Evolutionary conservation across 1,284 basidiomycete genomes (phyloP), one percentile per base, ranked within the genome.

Genomic region (Cystobasidium slooffiae): DNA sequence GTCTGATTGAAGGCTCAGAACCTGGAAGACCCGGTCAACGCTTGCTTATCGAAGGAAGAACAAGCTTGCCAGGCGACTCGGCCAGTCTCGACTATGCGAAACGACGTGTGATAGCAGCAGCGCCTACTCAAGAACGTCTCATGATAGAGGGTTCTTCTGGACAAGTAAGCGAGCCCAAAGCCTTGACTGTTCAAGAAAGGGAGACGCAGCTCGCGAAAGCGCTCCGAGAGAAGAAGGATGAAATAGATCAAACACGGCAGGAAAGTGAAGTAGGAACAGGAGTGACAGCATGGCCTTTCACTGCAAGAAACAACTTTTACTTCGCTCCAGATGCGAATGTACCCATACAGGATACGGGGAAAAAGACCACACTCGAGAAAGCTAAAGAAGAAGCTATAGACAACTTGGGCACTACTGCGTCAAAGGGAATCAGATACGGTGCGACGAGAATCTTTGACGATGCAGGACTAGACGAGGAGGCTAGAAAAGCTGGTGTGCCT

Each of bases 221-320:
- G 9, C 67, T 58, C 8, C 66, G 78, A 3, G 82, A 83, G 18
- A 75, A 77, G 55, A 73, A 78, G 64, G 69, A 80, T 22, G 74
- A 76, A 78, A 46, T 75, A 75, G 41, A 79, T 79, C 9, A 81
- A 56, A 82, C 65, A 3, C 31, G 72, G 44, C 64, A 58, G 39
- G 74, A 74, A 39, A 73, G 68, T 31, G 72, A 76, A 55, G 62
- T 72, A 37, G 72, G 77, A 49, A 74, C 73, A 9, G 61, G 58
- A n/a, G 89, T 92, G 39, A 88, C 92, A 77, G 90, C 88, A 0
- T 96, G 93, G 93, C 88, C 87, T 61, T 96, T 94, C 86, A 94
- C 90, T 86, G 93, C 91, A 41, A 88, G 94, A 72, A 97, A 97
- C 84, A 88, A 90, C 8, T 86, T 97, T 68, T 95, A 96, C 92